Evolutionary conservation across 306 rosid species (phyloP).

Genomic region (Bauhinia variegata): DNA sequence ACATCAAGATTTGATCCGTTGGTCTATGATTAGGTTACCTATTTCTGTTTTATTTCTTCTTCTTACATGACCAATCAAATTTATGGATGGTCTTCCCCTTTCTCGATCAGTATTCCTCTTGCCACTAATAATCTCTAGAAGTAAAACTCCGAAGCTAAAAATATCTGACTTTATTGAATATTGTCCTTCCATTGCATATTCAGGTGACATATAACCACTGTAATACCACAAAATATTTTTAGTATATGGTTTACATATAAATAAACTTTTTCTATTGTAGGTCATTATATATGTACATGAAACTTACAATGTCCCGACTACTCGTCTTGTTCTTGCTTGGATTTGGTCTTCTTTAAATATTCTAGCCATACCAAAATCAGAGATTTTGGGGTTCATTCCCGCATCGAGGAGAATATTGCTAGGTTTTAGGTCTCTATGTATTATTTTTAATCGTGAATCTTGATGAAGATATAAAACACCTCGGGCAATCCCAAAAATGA

Average conservation of each 20-base stretch:
- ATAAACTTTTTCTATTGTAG: neutral
- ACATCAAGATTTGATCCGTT: neutral
- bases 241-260: no score
- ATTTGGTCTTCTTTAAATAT: conserved; percentile 42
- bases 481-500: conserved; percentile 42
- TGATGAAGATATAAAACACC: conserved; percentile 52
- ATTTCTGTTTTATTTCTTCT: neutral
- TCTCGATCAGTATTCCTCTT: conserved; percentile 27
- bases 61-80: conserved; percentile 34
- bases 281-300: neutral
- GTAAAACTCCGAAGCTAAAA: conserved; percentile 49
- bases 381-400: conserved; percentile 46
- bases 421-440: conserved; percentile 50
- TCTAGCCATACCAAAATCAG: conserved; percentile 56
- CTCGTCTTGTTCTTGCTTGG: conserved; percentile 37
- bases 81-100: conserved; percentile 22
- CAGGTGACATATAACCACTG: conserved; percentile 53
- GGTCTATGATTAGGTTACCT: neutral
- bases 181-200: conserved; percentile 52
- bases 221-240: neutral
- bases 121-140: conserved; percentile 44
- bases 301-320: conserved; percentile 58
- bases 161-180: conserved; percentile 51
- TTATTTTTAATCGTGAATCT: conserved; percentile 49
- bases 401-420: conserved; percentile 49